These are phyloP conservation scores for Plasmodium knowlesi DNA, from an alignment of 169 alveolate species.

Conservation along the genomic window DNA sequence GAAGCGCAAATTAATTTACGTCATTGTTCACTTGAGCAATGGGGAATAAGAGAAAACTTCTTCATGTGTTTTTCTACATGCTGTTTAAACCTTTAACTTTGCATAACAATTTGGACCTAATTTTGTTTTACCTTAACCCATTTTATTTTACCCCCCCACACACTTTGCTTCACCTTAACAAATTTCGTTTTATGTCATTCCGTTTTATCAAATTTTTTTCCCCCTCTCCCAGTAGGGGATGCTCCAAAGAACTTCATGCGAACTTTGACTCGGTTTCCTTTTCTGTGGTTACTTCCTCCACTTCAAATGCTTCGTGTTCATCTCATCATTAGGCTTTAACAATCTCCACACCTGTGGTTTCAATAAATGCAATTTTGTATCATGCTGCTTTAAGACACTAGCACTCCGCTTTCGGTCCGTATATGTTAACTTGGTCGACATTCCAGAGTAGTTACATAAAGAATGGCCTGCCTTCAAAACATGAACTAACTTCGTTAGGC, in stretches of 20 bases:
- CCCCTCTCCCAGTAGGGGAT: neutral
- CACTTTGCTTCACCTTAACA: neutral
- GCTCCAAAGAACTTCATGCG: neutral
- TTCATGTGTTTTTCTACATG: neutral
- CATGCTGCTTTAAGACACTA: conserved; percentile 34
- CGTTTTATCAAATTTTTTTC: neutral
- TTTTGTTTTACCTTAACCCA: neutral
- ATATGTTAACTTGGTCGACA: conserved; percentile 22
- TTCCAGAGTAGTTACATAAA: conserved; percentile 54
- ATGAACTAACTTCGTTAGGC: conserved; percentile 56
- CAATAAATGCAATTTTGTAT: conserved; percentile 76
- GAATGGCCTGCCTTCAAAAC: conserved; percentile 76
- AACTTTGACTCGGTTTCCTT: neutral
- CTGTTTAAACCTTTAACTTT: neutral
- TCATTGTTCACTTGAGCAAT: neutral
- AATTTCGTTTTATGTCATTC: neutral
- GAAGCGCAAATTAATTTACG: neutral
- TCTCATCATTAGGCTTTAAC: conserved; percentile 87
- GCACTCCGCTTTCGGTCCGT: conserved; percentile 7
- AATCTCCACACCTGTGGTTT: conserved; percentile 88
- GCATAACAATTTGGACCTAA: neutral
- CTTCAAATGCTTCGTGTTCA: conserved; percentile 85
- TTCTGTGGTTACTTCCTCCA: conserved; percentile 81
- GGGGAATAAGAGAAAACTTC: neutral
- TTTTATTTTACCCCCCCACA: too few relatives aligned